Evolutionary conservation across 2,329 filamentous ascomycete species (phyloP).

Genomic region (Geosmithia putterillii): DNA sequence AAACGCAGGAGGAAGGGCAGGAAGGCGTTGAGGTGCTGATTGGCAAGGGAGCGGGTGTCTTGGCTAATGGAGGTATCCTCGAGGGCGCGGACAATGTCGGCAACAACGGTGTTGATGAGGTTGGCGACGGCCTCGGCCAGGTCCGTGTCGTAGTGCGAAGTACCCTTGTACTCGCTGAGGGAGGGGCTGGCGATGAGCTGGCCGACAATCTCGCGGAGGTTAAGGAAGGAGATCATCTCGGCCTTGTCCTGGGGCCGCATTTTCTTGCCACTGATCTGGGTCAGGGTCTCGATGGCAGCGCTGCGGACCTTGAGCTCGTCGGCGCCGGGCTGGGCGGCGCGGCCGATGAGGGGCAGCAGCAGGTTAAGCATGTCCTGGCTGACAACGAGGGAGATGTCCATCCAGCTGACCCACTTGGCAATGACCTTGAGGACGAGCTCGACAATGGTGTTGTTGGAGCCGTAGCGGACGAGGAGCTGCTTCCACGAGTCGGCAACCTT

Average conservation of each 20-base stretch:
- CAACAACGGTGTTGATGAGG: constrained; percentile 80
- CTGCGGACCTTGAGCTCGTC: constrained; percentile 80
- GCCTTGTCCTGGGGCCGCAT: constrained; percentile 93
- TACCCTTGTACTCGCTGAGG: constrained; percentile 65
- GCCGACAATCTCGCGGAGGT: constrained; percentile 71
- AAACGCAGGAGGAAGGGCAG: constrained; percentile 81
- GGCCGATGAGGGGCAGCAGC: constrained; percentile 79
- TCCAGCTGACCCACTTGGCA: constrained; percentile 97
- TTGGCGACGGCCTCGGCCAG: constrained; percentile 91
- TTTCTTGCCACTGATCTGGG: constrained; percentile 94
- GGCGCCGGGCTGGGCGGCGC: constrained; percentile 45
- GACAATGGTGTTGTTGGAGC: constrained; percentile 58
- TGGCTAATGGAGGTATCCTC: constrained; percentile 53
- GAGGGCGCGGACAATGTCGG: constrained; percentile 77
- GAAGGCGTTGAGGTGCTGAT: constrained; percentile 72
- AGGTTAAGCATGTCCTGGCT: constrained; percentile 78
- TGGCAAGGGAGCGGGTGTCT: constrained; percentile 60
- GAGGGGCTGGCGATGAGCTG: constrained; percentile 78
- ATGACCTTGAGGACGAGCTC: constrained; percentile 87
- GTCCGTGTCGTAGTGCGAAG: constrained; percentile 85
- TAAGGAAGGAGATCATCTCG: constrained; percentile 83
- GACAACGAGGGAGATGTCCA: constrained; percentile 87
- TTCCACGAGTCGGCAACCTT: constrained; percentile 88
- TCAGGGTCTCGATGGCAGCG: constrained; percentile 87
- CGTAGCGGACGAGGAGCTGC: constrained; percentile 72